Evolutionary conservation across 495 filamentous ascomycete genomes (phyloP), one percentile per base, ranked within the genome.

Genomic region (Recurvomyces mirabilis): DNA sequence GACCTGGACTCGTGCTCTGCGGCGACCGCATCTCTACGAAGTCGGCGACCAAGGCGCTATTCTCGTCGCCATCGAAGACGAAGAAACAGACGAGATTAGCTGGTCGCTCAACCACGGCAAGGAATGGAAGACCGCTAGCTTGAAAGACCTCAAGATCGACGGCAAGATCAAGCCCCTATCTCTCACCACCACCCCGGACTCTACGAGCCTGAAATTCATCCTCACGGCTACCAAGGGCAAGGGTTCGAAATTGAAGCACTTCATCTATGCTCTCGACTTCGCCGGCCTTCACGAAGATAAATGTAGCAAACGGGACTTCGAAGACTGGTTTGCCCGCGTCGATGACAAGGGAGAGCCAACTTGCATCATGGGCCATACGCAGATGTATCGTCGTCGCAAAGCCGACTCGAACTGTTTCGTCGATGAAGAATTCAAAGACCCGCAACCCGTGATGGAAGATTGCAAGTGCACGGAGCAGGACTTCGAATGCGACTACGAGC

Each of bases 401-500:
- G 75, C 81, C 49, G 79, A 88, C 56, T 77, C 79, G 1, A 73
- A 93, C 41, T 98, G 93, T 63, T 93, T 93, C 63, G 72, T 95
- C 43, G 82, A 82, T 45, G 41, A 54, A 9, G 70, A 89, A 35
- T 94, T 88, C 65, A 74, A 87, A 54, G 80, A 88, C 46, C 73
- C 81, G 0, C 52, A 68, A 14, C 71, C 79, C 2, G 63, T 74
- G 25, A 77, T 73, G 22, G 70, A 82, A 47, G 60, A 69, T 23
- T 98, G 91, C 69, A 72, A 82, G 17, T 98, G 91, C 65, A 76
- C 77, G 0, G 72, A 78, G 10, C 67, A 70, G 25, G 91, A 98
- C 61, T 98, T 84, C 56, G 91, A 98, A 61, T 98, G 91, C 60
- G 86, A 95, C 57, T 93, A 79, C 68, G 86, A 95, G 59, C 88